A percentile compares a stretch with the other conserved stretches of the same genome.
Evolutionary conservation across 2,329 filamentous ascomycete genomes (phyloP).

Genomic region (Capronia coronata): DNA sequence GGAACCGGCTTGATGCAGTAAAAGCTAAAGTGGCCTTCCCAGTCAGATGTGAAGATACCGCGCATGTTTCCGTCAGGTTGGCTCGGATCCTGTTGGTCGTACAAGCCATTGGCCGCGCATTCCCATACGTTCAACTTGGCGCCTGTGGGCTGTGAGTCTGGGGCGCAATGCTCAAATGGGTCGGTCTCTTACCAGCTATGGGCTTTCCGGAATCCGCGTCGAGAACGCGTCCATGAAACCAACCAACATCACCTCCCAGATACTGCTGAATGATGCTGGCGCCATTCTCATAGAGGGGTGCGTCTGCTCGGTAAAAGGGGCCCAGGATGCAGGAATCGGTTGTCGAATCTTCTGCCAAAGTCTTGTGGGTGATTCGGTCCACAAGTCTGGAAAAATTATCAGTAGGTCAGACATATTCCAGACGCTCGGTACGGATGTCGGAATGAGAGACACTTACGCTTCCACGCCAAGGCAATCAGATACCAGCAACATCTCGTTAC

Average conservation of each 20-base stretch:
- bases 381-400: not conserved
- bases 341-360: not conserved
- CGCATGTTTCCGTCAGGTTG: not conserved
- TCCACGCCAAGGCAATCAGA: not conserved
- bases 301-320: slow-evolving; percentile 70
- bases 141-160: no score
- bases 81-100: not conserved
- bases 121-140: not conserved
- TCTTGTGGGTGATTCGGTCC: not conserved
- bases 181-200: no score
- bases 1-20: not conserved
- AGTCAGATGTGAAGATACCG: not conserved
- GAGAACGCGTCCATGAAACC: not conserved
- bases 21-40: not conserved
- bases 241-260: slow-evolving; percentile 35
- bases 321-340: slow-evolving; percentile 52
- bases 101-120: not conserved
- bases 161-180: no score
- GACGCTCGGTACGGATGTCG: no score
- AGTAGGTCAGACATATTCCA: no score
- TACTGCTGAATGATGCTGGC: slow-evolving; percentile 61
- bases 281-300: slow-evolving; percentile 64
- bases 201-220: not conserved
- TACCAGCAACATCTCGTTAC: not conserved
- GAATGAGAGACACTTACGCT: no score